Evolutionary conservation across 2,329 filamentous ascomycete species (phyloP), one percentile per base, ranked within the genome.

Genomic region (Iodosphaeria phyllophila): DNA sequence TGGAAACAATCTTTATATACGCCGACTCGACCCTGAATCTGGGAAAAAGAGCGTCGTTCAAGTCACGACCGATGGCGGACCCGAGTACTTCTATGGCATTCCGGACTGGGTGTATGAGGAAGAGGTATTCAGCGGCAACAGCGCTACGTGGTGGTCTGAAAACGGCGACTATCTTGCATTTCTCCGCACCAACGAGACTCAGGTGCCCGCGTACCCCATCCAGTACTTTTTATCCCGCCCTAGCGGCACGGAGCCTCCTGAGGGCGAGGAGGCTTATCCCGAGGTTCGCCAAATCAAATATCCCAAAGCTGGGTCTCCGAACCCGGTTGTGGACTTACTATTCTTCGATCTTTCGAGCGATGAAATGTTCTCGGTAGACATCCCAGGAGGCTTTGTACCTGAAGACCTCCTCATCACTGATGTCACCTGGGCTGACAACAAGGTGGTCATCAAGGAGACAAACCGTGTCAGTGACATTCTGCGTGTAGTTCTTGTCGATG

Each of bases 41-140:
- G 51, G 42, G 17, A 64, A 62, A 4, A 54, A 66, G 12, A 51
- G 61, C 10, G 63, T 80, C 4, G 59, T 64, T 5, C 69, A 75
- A 32, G 75, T 98, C 37, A 95, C 89, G 2, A 69, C 59, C 27
- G 86, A 98, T 43, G 89, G 91, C 8, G 80, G 86, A 0, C 58
- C 71, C 1, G 72, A 95, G 37, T 69, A 89, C 30, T 98, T 98
- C 50, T 93, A 98, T 40, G 89, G 89, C 11, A 70, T 93, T 12
- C 89, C 89, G 1, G 91, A 98, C 47, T 98, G 89, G 89, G 89
- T 95, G 0, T 92, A 92, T 40, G 82, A 92, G 44, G 61, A 66
- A 35, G 82, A 92, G 46, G 80, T 92, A 3, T 79, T 95, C 32
- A 49, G 57, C 9, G 74, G 67, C 2, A 77, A 79, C 37, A 80